Conservation (phyloP, 306 rosid species). For the Prosopis cineraria region DNA sequence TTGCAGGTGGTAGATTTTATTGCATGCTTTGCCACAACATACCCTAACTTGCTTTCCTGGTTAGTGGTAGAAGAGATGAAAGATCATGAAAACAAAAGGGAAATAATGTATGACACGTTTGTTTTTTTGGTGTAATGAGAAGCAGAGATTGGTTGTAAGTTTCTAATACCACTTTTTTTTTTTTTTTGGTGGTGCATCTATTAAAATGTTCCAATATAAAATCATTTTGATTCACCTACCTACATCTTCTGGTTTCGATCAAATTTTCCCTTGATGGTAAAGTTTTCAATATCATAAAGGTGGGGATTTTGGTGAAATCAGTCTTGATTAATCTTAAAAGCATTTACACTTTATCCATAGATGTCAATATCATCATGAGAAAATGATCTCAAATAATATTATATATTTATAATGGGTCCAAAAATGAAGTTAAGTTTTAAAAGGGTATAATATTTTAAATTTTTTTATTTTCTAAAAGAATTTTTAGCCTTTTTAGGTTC, state of each 20-base stretch:
- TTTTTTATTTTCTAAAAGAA: too few species aligned
- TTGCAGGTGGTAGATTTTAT: constrained; percentile 6
- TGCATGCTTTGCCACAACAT: not conserved
- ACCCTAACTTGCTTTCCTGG: not conserved
- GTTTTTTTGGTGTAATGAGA: not conserved
- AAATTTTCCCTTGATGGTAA: not conserved
- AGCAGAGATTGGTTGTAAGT: not conserved
- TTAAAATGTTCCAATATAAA: not conserved
- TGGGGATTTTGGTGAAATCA: too few species aligned
- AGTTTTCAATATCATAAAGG: too few species aligned
- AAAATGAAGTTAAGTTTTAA: too few species aligned
- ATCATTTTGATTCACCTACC: not conserved
- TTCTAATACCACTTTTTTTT: not conserved
- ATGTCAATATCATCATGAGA: too few species aligned
- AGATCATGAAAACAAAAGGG: not conserved
- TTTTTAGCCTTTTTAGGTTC: too few species aligned
- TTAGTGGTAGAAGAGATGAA: not conserved
- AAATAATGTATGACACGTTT: not conserved
- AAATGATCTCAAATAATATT: too few species aligned
- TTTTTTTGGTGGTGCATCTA: not conserved
- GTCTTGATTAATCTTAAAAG: too few species aligned
- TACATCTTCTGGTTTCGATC: not conserved
- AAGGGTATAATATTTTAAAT: too few species aligned
- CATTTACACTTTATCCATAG: too few species aligned
- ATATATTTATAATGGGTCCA: too few species aligned